phyloP scores from a whole-genome alignment of 1,284 basidiomycete species.

The Sparassis latifolia region DNA sequence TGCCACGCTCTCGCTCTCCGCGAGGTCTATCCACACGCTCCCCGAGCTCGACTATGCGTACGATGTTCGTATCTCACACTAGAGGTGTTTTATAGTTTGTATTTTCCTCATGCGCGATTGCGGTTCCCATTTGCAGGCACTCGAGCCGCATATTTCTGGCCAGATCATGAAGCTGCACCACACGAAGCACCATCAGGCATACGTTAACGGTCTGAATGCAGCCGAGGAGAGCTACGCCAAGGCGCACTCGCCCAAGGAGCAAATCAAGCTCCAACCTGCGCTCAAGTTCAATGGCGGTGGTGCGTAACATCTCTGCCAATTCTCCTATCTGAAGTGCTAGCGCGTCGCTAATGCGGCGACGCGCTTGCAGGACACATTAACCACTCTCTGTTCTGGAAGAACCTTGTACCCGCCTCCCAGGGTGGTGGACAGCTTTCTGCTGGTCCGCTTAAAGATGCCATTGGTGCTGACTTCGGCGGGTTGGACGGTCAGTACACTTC shows the following conservation, averaged over 20 bases:
- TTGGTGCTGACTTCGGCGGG: constrained; percentile 61
- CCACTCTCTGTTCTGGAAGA: constrained; percentile 94
- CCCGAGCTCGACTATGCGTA: constrained; percentile 85
- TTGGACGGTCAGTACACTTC: constrained; percentile 41
- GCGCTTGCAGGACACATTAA: constrained; percentile 67
- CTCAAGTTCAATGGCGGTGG: constrained; percentile 69
- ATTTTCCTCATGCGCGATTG: neutral
- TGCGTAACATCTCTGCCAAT: constrained; percentile 16
- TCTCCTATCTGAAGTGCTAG: neutral
- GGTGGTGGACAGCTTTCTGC: constrained; percentile 59
- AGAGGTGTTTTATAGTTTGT: neutral
- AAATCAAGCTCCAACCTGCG: constrained; percentile 70
- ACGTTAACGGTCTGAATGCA: constrained; percentile 69
- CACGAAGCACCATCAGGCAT: constrained; percentile 82
- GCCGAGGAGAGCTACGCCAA: constrained; percentile 72
- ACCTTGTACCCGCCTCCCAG: constrained; percentile 52
- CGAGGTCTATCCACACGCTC: constrained; percentile 44
- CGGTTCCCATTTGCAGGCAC: constrained; percentile 32
- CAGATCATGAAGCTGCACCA: constrained; percentile 87
- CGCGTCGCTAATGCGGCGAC: neutral
- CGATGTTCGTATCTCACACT: constrained; percentile 35
- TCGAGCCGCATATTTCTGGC: constrained; percentile 80
- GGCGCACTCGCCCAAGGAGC: constrained; percentile 61
- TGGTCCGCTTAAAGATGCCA: constrained; percentile 63
- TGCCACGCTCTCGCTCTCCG: constrained; percentile 14